Percentiles rank a stretch among this genome's conserved stretches.
Conservation (phyloP, 345 rosid species). For the Excoecaria cochinchinensis region DNA sequence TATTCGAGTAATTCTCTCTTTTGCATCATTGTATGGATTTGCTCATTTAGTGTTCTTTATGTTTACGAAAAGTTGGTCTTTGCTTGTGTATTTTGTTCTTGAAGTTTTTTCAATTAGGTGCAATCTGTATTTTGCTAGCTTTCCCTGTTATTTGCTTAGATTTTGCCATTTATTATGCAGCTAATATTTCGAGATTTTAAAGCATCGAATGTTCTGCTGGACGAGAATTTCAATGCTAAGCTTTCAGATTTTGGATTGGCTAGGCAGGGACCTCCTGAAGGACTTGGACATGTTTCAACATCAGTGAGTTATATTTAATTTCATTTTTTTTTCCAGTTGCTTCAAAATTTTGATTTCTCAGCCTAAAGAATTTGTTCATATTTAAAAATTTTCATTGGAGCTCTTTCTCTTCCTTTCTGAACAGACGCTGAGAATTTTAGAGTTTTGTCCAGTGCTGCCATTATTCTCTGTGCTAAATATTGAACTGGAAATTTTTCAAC, state of each 20-base stretch:
- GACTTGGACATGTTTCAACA: slow-evolving; percentile 83
- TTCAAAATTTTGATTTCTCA: not conserved
- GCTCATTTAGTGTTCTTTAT: not conserved
- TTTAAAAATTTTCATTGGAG: not conserved
- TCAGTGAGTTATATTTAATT: slow-evolving; percentile 47
- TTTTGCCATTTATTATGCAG: slow-evolving; percentile 39
- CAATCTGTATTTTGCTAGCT: not conserved
- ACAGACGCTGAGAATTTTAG: not conserved
- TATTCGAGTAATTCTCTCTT: not conserved
- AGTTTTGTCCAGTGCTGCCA: not conserved
- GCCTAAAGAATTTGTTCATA: not conserved
- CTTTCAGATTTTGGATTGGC: slow-evolving; percentile 97
- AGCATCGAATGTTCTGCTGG: slow-evolving; percentile 83
- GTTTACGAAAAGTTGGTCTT: no score
- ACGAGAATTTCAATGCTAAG: slow-evolving; percentile 78
- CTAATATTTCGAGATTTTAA: slow-evolving; percentile 91
- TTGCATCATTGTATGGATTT: not conserved
- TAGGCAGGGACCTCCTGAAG: slow-evolving; percentile 89
- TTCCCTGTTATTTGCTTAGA: slow-evolving; percentile 11
- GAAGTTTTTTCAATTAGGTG: not conserved
- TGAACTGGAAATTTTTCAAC: not conserved
- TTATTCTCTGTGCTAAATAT: not conserved
- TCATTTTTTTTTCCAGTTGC: not conserved
- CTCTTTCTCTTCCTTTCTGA: not conserved
- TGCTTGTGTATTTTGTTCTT: not conserved